Evolutionary conservation across 2,329 filamentous ascomycete species (phyloP), one percentile per base, ranked within the genome.

Genomic region (Arthrocladium fulminans): DNA sequence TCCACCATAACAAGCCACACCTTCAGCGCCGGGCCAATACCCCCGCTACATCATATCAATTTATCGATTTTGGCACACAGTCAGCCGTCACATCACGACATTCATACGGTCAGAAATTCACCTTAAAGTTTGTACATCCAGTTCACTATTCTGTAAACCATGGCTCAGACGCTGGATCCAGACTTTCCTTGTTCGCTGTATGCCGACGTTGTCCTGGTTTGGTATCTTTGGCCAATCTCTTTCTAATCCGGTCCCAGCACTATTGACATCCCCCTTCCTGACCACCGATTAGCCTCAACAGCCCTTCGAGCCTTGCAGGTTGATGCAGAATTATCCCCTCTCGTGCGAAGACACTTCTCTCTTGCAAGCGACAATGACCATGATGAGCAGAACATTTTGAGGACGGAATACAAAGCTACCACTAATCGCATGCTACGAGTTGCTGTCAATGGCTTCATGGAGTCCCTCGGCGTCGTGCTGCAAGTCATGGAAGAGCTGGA

Each of bases 341-440:
- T 92, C 9, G 90, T 97, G 48, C 77, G 74, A 39, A 81, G 90
- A 49, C 72, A 75, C 1, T 83, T 96, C 55, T 72, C 75, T 34
- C 72, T 88, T 43, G 67, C 69, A 15, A 45, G 61, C 19, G 49
- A 54, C 30, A 50, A 54, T 13, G 54, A 54, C 6, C 63, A 65
- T 6, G 65, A 67, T 22, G 59, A 61, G 29, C 67, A 69, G 57
- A 75, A 70, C 1, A 67, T 89, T 3, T 72, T 97, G 42, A 74
- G 76, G 51, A 84, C 86, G 8, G 77, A 84, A 51, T 97, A 97
- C 68, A 77, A 75, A 47, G 92, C 92, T 1, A 88, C 88, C 0
- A 97, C 92, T 17, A 95, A 96, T 64, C 83, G 92, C 57, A 97
- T 97, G 90, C 75, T 98, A 50, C 83, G 92, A 38, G 92, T 98